Base-by-base conservation (phyloP, 192 early-diverging fungal genomes). In the Chytriomyces confervae region DNA sequence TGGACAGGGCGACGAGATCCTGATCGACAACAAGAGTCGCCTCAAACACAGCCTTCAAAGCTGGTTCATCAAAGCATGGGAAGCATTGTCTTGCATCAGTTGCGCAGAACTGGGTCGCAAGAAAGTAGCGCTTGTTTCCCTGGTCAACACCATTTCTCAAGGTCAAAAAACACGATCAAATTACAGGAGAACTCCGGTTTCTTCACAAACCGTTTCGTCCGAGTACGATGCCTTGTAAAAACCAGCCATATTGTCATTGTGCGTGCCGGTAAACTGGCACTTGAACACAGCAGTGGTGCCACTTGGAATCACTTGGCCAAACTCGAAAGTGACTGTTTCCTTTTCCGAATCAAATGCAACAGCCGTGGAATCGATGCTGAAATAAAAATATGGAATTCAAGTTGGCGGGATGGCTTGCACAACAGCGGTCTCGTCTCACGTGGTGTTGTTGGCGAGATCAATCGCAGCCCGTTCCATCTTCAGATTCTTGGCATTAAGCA, bases 61-160 rank as follows among this genome's bases (percentile, higher is more conserved):
- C 88, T 48, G 97, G 97, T 87, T 98, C 97, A 85, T 99, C 96
- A 91, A 93, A 97, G 83, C 93, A 98, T 11, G 97, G 97, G 83
- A 98, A 94, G 16, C 92, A 91, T 29, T 93, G 90, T 66, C 97
- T 91, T 36, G 92, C 92, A 79, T 96, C 92, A 20, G 94, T 95
- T 9, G 95, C 88, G 86, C 96, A 94, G 78, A 96, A 99, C 83
- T 99, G 97, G 5, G 97, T 98, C 7, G 92, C 93, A 13, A 93
- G 94, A 79, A 98, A 87, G 79, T 92, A 89, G 80, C 83, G 9
- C 68, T 69, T 29, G 20, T 45, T 57, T n/a, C 75, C 62, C 24
- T 48, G 36, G 36, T 36, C 36, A 36, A 36, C 36, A 36, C 36
- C 36, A 36, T 7, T 3, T 16, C 7, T 46, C 80, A 36, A 80